Evolutionary conservation across 169 alveolate species (phyloP).

Genomic region (Plasmodium ovale): DNA sequence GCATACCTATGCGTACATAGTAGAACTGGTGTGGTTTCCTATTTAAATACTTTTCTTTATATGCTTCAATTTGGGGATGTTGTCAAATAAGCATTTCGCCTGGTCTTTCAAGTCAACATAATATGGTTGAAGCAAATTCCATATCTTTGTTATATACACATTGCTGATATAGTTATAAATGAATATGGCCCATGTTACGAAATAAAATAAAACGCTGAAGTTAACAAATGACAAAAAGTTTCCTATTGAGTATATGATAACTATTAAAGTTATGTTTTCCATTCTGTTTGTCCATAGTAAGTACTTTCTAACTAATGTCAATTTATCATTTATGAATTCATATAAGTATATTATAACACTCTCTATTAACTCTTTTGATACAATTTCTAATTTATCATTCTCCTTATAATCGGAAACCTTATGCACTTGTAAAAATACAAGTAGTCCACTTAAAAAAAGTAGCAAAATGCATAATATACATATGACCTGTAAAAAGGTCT

Average conservation of each 20-base stretch:
- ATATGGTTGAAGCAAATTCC: slow-evolving; percentile 16
- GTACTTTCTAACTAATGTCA: slow-evolving; percentile 46
- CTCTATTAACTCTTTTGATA: slow-evolving; percentile 55
- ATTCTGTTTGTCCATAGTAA: slow-evolving; percentile 49
- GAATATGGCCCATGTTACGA: slow-evolving; percentile 56
- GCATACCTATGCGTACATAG: too few species aligned
- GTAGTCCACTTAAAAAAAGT: slow-evolving; percentile 61
- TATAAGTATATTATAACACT: slow-evolving; percentile 18
- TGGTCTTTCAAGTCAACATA: slow-evolving; percentile 51
- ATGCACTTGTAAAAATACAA: slow-evolving; percentile 70
- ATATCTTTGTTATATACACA: slow-evolving; percentile 43
- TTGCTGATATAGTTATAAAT: slow-evolving; percentile 58
- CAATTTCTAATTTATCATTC: slow-evolving; percentile 56
- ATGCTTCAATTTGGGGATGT: slow-evolving; percentile 62
- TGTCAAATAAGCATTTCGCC: slow-evolving; percentile 34
- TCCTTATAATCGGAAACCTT: slow-evolving; percentile 33
- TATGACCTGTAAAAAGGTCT: slow-evolving; percentile 54
- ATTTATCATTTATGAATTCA: slow-evolving; percentile 57
- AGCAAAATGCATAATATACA: slow-evolving; percentile 50
- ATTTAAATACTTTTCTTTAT: slow-evolving; percentile 46
- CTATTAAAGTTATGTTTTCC: slow-evolving; percentile 43
- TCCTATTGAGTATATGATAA: slow-evolving; percentile 41
- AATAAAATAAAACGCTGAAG: slow-evolving; percentile 57
- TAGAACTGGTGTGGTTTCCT: too few species aligned
- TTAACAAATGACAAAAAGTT: slow-evolving; percentile 59